phyloP scores from a whole-genome alignment of 768 basidiomycete species.

The Hygrophoropsis aurantiaca region DNA sequence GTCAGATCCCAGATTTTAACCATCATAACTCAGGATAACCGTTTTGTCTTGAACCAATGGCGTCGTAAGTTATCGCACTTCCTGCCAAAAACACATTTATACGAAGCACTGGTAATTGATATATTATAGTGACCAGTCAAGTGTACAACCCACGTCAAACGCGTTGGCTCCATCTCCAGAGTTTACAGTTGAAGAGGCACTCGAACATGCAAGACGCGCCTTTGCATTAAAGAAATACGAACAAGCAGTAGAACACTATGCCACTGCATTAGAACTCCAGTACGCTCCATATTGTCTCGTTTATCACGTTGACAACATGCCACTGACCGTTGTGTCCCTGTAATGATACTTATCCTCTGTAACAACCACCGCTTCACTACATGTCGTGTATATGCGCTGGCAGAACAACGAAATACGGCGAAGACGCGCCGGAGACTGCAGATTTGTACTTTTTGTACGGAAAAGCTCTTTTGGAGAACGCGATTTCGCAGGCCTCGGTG shows the following conservation, averaged over 20 bases:
- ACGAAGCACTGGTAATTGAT: too few species aligned
- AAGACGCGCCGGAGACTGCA: slow-evolving; percentile 80
- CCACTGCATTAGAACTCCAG: slow-evolving; percentile 80
- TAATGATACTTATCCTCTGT: too few species aligned
- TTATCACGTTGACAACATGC: slow-evolving; percentile 1
- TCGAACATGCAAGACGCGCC: slow-evolving; percentile 85
- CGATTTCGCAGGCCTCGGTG: slow-evolving; percentile 82
- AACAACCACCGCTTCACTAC: too few species aligned
- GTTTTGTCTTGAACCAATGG: too few species aligned
- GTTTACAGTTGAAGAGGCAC: slow-evolving; percentile 49
- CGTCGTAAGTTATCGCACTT: slow-evolving; percentile 27
- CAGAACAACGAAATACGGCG: slow-evolving; percentile 74
- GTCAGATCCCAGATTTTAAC: slow-evolving; percentile 5
- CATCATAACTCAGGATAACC: too few species aligned
- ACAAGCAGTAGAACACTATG: slow-evolving; percentile 82
- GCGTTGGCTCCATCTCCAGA: slow-evolving; percentile 20
- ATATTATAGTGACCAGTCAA: too few species aligned
- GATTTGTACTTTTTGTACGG: slow-evolving; percentile 92
- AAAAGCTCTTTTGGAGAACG: slow-evolving; percentile 90
- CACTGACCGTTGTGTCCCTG: too few species aligned
- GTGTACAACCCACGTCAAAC: slow-evolving; percentile 20
- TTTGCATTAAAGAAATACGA: slow-evolving; percentile 87
- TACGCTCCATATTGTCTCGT: slow-evolving; percentile 40
- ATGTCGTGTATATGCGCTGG: too few species aligned
- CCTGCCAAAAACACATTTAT: not conserved